Evolutionary conservation across 345 rosid species (phyloP), one percentile per base, ranked within the genome.

Genomic region (Odontarrhena argentea): DNA sequence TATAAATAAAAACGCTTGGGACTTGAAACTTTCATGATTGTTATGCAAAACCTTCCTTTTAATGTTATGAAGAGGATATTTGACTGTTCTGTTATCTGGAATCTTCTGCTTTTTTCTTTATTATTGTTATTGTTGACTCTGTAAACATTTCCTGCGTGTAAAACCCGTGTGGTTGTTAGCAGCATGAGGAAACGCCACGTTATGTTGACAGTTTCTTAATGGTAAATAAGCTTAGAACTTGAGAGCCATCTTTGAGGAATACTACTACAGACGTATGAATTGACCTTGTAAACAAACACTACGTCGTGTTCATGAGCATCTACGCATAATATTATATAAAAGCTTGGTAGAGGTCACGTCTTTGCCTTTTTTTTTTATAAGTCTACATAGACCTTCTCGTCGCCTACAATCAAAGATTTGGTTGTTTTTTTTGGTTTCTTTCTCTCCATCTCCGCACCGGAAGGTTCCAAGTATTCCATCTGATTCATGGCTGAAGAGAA

Each of bases 301-400:
- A 55, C 50, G 55, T 55, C 65, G 70, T 41, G 67, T 66, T 65
- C 41, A 58, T 58, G 60, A 57, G 25, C 65, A 49, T 50, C 30
- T 22, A 6, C 42, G 15, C 8, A 47, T 48, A 7, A 4, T 32
- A 64, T 32, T 65, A 56, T 64, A 63, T 15, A 47, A 7, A 57
- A 9, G 41, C 26, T 63, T 50, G 48, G 71, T 65, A 34, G 75
- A 4, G 6, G 45, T 44, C 76, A 73, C 76, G 76, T 73, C 76
- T 65, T 63, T 71, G 40, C n/a, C 22, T 18, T 48, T 22, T 55
- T 22, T 55, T 46, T 54, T 42, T 32, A 36, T 15, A 7, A 61
- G 55, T 62, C 49, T 37, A 69, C 35, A 44, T 52, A 43, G 30
- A 34, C 47, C n/a, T 50, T 50, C 34, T 47, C 50, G 6, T 34